Evolutionary conservation across 2,329 filamentous ascomycete species (phyloP), one percentile per base, ranked within the genome.

Genomic region (Daldinia sp.): DNA sequence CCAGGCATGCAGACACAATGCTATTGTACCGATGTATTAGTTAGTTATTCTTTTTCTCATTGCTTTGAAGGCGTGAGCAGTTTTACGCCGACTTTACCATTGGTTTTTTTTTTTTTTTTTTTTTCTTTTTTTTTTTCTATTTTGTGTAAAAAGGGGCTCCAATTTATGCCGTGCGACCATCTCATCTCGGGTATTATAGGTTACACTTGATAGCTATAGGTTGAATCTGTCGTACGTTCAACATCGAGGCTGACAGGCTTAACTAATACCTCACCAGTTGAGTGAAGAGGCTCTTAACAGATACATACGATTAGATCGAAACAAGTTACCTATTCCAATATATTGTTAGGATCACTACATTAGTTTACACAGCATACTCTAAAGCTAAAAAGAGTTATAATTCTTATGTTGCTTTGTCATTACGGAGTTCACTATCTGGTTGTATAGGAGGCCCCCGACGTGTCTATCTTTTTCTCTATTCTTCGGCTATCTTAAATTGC

Each of bases 171-270:
- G 51, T 54, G 51, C 33, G 18, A 54, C 51, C n/a, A 54, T 37
- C 51, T 54, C 51, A 54, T 54, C 51, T 54, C 51, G 51, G 30
- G 30, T 39, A 54, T 35, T 37, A 54, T 35, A 37, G 30, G 51
- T 37, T 37, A 26, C 51, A 35, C 33, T 54, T 23, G 33, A 35
- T 37, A n/a, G 33, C 33, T n/a, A 37, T 37, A 39, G 51, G 33
- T 15, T 4, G 51, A 54, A 20, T 39, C 10, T 20, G 33, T 37
- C 51, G 18, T 54, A 54, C 23, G 51, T 37, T 54, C 12, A 37
- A 39, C 51, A 54, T 13, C 30, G 33, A 54, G 33, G 51, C 51
- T 54, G 33, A 35, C 30, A 37, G 18, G 30, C 6, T 54, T n/a
- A 13, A 35, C n/a, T 37, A 6, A n/a, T 6, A 5, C 9, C 28